Evolutionary conservation across 208 protist genomes (phyloP).

Genomic region (Trypanosoma conorhini): DNA sequence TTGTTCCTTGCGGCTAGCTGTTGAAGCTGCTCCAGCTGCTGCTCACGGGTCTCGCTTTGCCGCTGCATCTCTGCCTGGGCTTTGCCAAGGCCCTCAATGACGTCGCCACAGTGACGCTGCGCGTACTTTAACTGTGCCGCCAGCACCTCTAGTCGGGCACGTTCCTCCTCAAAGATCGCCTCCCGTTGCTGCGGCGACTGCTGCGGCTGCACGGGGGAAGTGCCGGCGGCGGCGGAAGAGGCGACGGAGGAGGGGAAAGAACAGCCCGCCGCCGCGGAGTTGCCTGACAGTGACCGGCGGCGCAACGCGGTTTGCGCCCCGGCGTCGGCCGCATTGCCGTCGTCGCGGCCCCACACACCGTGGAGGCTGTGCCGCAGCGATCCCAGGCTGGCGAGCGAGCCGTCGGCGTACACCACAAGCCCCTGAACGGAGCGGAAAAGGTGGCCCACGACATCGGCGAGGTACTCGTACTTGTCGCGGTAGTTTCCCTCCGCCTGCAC

Average conservation of each 20-base stretch:
- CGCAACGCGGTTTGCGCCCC: neutral
- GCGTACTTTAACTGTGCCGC: constrained; percentile 33
- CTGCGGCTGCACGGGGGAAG: neutral
- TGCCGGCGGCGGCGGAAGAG: neutral
- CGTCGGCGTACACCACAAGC: constrained; percentile 65
- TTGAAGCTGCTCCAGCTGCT: constrained; percentile 15
- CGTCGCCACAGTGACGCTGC: constrained; percentile 14
- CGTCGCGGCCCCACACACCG: constrained; percentile 3
- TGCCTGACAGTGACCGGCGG: neutral
- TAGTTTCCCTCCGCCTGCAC: constrained; percentile 24
- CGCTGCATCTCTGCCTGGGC: constrained; percentile 16
- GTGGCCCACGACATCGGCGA: constrained; percentile 43
- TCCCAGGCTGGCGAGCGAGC: constrained; percentile 65
- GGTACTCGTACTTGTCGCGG: constrained; percentile 42
- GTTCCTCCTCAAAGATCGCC: constrained; percentile 30
- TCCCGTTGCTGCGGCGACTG: constrained; percentile 30
- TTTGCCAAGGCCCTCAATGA: constrained; percentile 11
- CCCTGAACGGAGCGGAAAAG: constrained; percentile 57
- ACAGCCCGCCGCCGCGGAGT: neutral
- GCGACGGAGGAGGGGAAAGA: neutral
- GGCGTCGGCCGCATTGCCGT: neutral
- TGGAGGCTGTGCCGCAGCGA: constrained; percentile 52
- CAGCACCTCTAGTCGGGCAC: constrained; percentile 19
- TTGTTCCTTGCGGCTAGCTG: constrained; percentile 14
- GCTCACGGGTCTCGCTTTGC: constrained; percentile 7